These are phyloP conservation scores for Ophiostoma populinum DNA, from an alignment of 2,329 filamentous ascomycete species.

Conservation along the genomic window DNA sequence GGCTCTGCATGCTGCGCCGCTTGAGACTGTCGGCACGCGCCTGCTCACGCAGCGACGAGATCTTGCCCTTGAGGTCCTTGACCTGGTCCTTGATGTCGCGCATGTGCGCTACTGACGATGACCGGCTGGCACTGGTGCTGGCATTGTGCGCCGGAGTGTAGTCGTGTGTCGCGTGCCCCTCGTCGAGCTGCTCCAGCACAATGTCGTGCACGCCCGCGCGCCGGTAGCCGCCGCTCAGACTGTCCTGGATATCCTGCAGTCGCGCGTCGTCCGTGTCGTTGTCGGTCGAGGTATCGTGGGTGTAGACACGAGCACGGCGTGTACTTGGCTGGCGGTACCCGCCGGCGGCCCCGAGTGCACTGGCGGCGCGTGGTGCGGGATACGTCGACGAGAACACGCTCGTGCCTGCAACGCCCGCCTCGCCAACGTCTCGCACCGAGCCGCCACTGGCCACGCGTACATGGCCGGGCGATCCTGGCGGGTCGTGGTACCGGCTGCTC, in stretches of 20 bases:
- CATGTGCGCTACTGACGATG: constrained; percentile 56
- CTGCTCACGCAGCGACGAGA: constrained; percentile 62
- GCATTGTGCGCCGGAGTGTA: not conserved
- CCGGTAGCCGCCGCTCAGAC: constrained; percentile 16
- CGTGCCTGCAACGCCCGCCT: not conserved
- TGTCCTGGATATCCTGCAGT: constrained; percentile 19
- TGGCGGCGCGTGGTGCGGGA: constrained; percentile 42
- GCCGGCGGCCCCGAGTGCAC: constrained; percentile 42
- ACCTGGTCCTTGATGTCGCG: constrained; percentile 67
- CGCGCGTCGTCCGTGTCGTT: constrained; percentile 21
- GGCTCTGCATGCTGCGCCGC: constrained; percentile 56
- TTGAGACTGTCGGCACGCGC: constrained; percentile 64
- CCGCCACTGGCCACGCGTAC: constrained; percentile 42
- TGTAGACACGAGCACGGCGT: no score
- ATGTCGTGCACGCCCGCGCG: constrained; percentile 16
- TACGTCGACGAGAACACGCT: no score
- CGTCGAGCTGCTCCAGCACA: constrained; percentile 33
- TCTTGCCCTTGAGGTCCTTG: constrained; percentile 69
- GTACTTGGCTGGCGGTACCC: constrained; percentile 33
- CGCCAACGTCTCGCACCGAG: not conserved
- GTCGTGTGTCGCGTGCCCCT: constrained; percentile 26
- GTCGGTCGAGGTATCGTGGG: not conserved
- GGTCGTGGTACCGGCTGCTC: constrained; percentile 15
- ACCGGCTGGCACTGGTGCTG: no score
- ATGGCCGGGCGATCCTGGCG: constrained; percentile 27